Base-by-base conservation (phyloP, 1,284 basidiomycete species). In the Takashimella tepidaria region DNA sequence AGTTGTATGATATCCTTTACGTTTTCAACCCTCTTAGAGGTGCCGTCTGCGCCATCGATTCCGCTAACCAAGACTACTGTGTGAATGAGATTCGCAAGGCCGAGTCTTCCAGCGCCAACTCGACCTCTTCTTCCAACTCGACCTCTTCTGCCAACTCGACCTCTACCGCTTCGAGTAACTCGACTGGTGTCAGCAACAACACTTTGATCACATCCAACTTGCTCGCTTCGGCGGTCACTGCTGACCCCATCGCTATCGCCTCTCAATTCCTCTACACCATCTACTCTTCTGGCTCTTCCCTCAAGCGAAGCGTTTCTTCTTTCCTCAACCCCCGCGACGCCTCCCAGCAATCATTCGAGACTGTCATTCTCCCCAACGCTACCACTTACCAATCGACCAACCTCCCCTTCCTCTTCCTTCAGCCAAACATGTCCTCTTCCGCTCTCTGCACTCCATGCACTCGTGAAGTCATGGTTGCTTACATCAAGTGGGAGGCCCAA, bases 361-460 rank as follows among this genome's bases (percentile, higher is more conserved):
- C 75, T 45, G 70, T 77, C 53, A 66, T 78, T 63, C 72, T 75
- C 50, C 87, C 88, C 58, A 88, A 92, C 78, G 74, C 80, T 41
- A 81, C 82, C 11, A 84, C 84, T 16, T 90, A 83, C 79, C 66
- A 75, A 55, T 52, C 67, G 37, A 80, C 80, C 72, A 87, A 87
- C 78, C 74, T 93, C 50, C 78, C 83, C 41, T 93, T 90, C 86
- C 78, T 95, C 62, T 84, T 87, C 84, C 81, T 88, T 66, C 72
- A 79, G 51, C 77, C 85, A 44, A 61, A 68, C 60, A 78, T 83
- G 70, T 40, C 79, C 47, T 74, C 78, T 27, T 66, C 73, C 41
- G 54, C 76, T 40, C 84, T 93, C 52, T 96, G 92, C 83, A 85
- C 81, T 2, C 66, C 84, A 4, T 96, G 92, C 83, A 84, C 88